Evolutionary conservation across 1,284 basidiomycete species (phyloP).

Genomic region (Austroboletus novae-zelandiae): DNA sequence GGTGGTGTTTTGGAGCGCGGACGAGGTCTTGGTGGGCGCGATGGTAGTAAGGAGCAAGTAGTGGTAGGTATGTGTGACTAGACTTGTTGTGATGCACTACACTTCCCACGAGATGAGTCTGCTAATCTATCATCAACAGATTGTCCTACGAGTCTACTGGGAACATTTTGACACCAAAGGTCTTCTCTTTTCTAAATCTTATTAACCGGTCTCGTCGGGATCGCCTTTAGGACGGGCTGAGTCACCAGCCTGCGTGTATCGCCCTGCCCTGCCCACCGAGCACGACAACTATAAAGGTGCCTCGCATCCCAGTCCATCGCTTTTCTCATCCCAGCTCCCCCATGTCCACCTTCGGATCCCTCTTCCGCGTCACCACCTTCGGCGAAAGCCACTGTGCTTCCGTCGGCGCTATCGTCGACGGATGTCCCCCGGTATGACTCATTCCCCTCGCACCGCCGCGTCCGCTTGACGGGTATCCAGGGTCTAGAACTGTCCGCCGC

Average conservation of each 20-base stretch:
- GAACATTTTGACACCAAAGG: not conserved
- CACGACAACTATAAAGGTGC: conserved; percentile 18
- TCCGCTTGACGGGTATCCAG: conserved; percentile 41
- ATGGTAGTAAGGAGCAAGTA: conserved; percentile 3
- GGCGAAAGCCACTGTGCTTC: conserved; percentile 98
- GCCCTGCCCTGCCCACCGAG: conserved; percentile 15
- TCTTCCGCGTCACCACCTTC: conserved; percentile 95
- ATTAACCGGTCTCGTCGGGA: conserved; percentile 1
- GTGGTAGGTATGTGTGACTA: conserved; percentile 1
- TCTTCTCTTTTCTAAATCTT: conserved; percentile 2
- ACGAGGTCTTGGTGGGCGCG: not conserved
- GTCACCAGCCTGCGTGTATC: conserved; percentile 12
- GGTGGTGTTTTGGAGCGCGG: not conserved
- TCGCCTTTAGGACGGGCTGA: conserved; percentile 16
- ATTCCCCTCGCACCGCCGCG: conserved; percentile 2
- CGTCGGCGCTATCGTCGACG: conserved; percentile 97
- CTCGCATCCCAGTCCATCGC: conserved; percentile 6
- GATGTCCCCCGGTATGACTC: conserved; percentile 83
- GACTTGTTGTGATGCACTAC: not conserved
- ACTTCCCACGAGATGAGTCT: conserved; percentile 29
- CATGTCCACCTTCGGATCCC: conserved; percentile 92
- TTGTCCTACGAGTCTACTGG: not conserved
- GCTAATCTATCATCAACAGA: too few relatives aligned
- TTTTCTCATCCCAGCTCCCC: conserved; percentile 6
- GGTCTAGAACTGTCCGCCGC: conserved; percentile 78